Base-by-base conservation (phyloP, 768 basidiomycete genomes). In the Lenzites betulinus region DNA sequence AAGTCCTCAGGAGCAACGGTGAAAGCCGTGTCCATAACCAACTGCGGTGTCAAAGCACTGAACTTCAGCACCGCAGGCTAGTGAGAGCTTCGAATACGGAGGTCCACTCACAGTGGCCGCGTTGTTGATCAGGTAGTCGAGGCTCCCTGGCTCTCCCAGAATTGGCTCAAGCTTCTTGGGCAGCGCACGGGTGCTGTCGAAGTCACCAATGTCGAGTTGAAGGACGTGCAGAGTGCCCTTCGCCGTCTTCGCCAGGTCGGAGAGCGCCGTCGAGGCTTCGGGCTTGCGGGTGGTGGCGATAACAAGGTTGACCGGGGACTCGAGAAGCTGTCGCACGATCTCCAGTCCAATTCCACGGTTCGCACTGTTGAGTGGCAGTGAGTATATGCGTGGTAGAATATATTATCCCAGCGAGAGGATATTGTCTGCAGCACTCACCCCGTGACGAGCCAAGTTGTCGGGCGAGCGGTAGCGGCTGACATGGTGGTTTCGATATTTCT, bases 81-180 rank as follows among this genome's bases (percentile, higher is more conserved):
- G 18, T 22, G n/a, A n/a, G n/a, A n/a, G n/a, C n/a, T n/a, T n/a
- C n/a, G n/a, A n/a, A n/a, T n/a, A n/a, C n/a, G n/a, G n/a, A n/a
- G n/a, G n/a, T n/a, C n/a, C n/a, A n/a, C n/a, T n/a, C n/a, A n/a
- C n/a, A n/a, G n/a, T n/a, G n/a, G n/a, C n/a, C n/a, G n/a, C n/a
- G 46, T 76, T 77, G 66, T 77, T 79, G 55, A 77, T 60, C 20
- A 79, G 66, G 51, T 75, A 77, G 58, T 79, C 75, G 9, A 78
- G 60, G n/a, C n/a, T n/a, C 7, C 77, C 75, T 20, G 57, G 54
- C 28, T 60, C 64, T 5, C 59, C 69, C 12, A 78, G 56, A 22
- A 74, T 51, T 36, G 54, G 63, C 35, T 62, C 67, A 26, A 71
- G 67, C 7, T 56, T 39, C 33, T 56, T 56, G 7, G 63, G 66